Evolutionary conservation across 139 green algal species (phyloP), one percentile per base, ranked within the genome.

Genomic region (Chlamydomonas asymmetrica): DNA sequence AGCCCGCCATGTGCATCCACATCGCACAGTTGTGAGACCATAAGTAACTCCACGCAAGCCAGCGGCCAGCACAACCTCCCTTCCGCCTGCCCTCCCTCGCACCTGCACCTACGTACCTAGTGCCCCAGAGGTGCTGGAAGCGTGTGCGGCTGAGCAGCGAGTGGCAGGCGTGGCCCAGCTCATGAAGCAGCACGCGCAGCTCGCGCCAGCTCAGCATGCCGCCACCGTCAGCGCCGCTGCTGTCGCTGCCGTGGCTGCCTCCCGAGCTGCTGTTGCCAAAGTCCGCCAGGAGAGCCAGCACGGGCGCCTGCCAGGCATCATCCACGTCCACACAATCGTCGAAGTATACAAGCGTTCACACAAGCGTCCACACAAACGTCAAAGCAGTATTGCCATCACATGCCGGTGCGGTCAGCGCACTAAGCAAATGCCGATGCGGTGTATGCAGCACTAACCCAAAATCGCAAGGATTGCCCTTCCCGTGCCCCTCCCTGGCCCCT

Each of bases 131-230:
- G 82, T 98, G 94, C 75, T 98, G 94, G 66, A 88, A 96, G 32
- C 77, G 52, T 2, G 94, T 98, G 38, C 88, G 74, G 10, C 86
- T 94, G 25, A 97, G 81, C 59, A 97, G 73, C 45, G 88, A 94
- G 81, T 98, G 89, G 59, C 95, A 67, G 31, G 92, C 93, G 81
- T 98, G 94, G 37, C 94, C 94, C 80, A 96, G 89, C 83, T 98
- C 94, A 64, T 98, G 94, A 27, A 97, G 86, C 34, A 98, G 83
- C 43, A 88, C 94, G 18, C 90, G 87, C 41, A 97, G 63, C 39
- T 93, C 89, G 0, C 69, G 43, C 57, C 62, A 78, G 6, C 40
- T 80, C 50, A 91, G 77, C n/a, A n/a, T n/a, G n/a, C n/a, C n/a
- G n/a, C n/a, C n/a, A n/a, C n/a, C 29, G 49, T 38, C 60, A 87